Base-by-base conservation (phyloP, 176 grass and related monocot genomes). In the Luzula sylvatica region DNA sequence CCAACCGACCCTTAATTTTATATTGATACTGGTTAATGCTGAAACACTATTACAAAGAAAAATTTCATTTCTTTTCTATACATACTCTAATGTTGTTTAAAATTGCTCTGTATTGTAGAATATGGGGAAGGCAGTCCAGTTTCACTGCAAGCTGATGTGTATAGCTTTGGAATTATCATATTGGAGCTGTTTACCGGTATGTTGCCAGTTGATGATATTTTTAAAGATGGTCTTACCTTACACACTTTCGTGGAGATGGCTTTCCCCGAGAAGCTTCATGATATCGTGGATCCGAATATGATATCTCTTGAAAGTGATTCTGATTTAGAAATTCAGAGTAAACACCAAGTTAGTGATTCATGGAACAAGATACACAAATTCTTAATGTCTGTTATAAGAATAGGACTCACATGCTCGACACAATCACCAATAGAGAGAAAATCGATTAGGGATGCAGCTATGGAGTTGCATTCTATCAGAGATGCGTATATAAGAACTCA, bases 161-260 rank as follows among this genome's bases (percentile, higher is more conserved):
- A 68, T 65, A 83, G 79, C 68, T 73, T 67, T 17, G 62, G 79
- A 47, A 63, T 77, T 14, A 16, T 73, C 4, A 30, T 83, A 7
- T 48, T 77, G 2, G 79, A 83, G 39, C 72, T 83, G 68, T 64
- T 83, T 17, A 83, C 50, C 1, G 68, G 73, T 18, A 77, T 52
- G 54, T 8, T 60, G 3, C 79, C 73, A 4, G 67, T 68, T 2
- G 47, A 77, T 69, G 73, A 14, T 19, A 58, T 23, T 29, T 83
- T 77, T 1, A 42, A 11, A 11, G 68, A 68, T 1, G 68, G 61
- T 12, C 18, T 83, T 3, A 69, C 20, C 50, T 30, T 83, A 15
- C 73, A 65, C 20, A 23, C 8, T 11, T 63, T 50, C 12, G 42
- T 68, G 16, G 7, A 61, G 20, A 3, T 26, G 15, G 61, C 55